Conservation (phyloP, 106 monocot species). For the Iris macrosiphon region DNA sequence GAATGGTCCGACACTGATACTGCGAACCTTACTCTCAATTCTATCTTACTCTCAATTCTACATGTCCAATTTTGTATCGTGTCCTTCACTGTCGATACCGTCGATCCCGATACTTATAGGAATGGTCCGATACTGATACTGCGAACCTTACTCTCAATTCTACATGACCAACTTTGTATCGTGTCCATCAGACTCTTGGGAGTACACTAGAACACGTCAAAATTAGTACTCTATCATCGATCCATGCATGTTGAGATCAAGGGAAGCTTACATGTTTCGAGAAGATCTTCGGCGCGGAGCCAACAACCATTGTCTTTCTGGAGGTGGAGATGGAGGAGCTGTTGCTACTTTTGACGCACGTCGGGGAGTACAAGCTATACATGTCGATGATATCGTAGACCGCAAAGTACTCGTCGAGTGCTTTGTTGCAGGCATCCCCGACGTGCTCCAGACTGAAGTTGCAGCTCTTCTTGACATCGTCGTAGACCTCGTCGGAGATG, state of each 20-base stretch:
- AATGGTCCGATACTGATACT: too few relatives aligned
- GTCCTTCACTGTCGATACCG: too few relatives aligned
- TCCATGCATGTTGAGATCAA: too few relatives aligned
- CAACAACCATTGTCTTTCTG: constrained; percentile 24
- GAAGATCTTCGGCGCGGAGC: constrained; percentile 33
- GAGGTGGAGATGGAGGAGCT: constrained; percentile 2
- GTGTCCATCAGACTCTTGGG: too few relatives aligned
- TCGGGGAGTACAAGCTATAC: constrained; percentile 74
- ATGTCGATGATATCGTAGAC: constrained; percentile 80
- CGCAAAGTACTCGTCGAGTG: constrained; percentile 40
- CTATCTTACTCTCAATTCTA: background rate
- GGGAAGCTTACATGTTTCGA: constrained; percentile 45
- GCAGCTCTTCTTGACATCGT: constrained; percentile 52
- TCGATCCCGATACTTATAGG: too few relatives aligned
- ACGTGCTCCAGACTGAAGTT: constrained; percentile 44
- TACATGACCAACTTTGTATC: too few relatives aligned
- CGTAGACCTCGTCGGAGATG: constrained; percentile 76
- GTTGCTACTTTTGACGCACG: constrained; percentile 23
- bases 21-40: too few relatives aligned
- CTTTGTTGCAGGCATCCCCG: constrained; percentile 20
- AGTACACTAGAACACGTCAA: too few relatives aligned
- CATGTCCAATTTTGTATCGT: background rate
- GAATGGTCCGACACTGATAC: too few relatives aligned
- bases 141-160: too few relatives aligned
- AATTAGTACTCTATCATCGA: too few relatives aligned